phyloP scores from a whole-genome alignment of 176 grass and related monocot genomes.

The Lolium perenne region DNA sequence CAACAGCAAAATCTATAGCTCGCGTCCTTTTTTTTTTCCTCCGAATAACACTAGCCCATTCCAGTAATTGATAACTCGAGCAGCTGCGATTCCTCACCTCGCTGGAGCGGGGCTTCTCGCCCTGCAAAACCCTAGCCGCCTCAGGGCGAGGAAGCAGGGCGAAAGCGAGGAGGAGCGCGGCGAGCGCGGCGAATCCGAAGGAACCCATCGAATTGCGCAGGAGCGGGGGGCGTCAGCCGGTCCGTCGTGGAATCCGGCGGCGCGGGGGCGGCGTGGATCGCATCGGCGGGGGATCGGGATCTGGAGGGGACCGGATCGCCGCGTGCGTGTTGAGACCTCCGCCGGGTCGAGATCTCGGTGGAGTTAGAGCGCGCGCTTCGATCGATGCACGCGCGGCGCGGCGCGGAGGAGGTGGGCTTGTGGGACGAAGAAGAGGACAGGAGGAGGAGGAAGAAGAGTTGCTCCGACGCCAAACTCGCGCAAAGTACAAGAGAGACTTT shows the following conservation, averaged over 20 bases:
- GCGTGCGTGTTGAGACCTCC: not conserved
- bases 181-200: constrained; percentile 19
- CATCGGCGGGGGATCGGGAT: constrained; percentile 40
- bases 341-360: constrained; percentile 13
- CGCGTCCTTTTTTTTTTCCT: too few species aligned
- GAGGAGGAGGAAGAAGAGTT: constrained; percentile 5
- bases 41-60: not conserved
- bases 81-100: constrained; percentile 27
- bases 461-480: too few species aligned
- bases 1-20: not conserved
- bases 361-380: not conserved
- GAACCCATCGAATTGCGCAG: constrained; percentile 37
- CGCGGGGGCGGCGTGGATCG: constrained; percentile 9
- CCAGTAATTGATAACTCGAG: not conserved
- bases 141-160: constrained; percentile 18
- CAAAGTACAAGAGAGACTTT: not conserved
- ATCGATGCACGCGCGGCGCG: constrained; percentile 19
- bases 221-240: constrained; percentile 12
- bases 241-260: constrained; percentile 32
- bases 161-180: constrained; percentile 41
- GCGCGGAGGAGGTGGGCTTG: not conserved
- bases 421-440: constrained; percentile 6
- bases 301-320: constrained; percentile 7
- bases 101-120: constrained; percentile 39
- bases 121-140: constrained; percentile 47